These are phyloP conservation scores for Raffaelea ambrosiae DNA, from an alignment of 2,329 filamentous ascomycete species.

Conservation along the genomic window DNA sequence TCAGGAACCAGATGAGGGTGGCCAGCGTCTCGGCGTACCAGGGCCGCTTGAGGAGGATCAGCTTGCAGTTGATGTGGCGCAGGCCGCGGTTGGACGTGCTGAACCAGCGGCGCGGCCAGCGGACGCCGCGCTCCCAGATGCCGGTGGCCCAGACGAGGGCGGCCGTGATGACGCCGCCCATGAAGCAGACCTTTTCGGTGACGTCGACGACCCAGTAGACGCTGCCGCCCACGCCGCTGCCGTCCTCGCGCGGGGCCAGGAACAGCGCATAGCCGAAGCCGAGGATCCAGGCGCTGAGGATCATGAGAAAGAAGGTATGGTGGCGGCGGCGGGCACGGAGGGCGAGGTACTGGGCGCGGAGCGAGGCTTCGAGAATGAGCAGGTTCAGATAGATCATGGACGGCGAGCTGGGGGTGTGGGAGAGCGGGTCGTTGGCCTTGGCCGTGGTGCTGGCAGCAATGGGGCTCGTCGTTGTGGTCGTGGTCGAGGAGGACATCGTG, in stretches of 20 bases:
- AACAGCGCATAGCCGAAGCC: conserved; percentile 88
- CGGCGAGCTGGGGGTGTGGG: conserved; percentile 77
- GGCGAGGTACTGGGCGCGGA: conserved; percentile 87
- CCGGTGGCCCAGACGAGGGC: conserved; percentile 89
- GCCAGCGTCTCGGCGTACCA: conserved; percentile 74
- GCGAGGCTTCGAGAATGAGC: conserved; percentile 87
- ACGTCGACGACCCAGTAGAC: conserved; percentile 96
- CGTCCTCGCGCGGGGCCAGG: conserved; percentile 92
- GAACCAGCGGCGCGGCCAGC: conserved; percentile 91
- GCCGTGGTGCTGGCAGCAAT: conserved; percentile 31
- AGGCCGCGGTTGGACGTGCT: conserved; percentile 82
- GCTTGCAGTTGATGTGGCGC: conserved; percentile 89
- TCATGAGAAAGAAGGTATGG: conserved; percentile 82
- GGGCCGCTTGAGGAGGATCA: conserved; percentile 76
- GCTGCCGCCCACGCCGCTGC: conserved; percentile 79
- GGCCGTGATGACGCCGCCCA: conserved; percentile 80
- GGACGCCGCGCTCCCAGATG: conserved; percentile 90
- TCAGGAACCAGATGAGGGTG: conserved; percentile 67
- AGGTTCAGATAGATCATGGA: conserved; percentile 98
- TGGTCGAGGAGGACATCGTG: conserved; percentile 3
- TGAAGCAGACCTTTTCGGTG: conserved; percentile 81
- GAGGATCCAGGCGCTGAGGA: conserved; percentile 71
- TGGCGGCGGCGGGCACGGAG: conserved; percentile 80
- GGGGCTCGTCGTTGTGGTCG: conserved; percentile 20
- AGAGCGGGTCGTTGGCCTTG: conserved; percentile 60